These are phyloP conservation scores for Globisporangium paddicum DNA, from an alignment of 352 stramenopile genomes.

Conservation along the genomic window DNA sequence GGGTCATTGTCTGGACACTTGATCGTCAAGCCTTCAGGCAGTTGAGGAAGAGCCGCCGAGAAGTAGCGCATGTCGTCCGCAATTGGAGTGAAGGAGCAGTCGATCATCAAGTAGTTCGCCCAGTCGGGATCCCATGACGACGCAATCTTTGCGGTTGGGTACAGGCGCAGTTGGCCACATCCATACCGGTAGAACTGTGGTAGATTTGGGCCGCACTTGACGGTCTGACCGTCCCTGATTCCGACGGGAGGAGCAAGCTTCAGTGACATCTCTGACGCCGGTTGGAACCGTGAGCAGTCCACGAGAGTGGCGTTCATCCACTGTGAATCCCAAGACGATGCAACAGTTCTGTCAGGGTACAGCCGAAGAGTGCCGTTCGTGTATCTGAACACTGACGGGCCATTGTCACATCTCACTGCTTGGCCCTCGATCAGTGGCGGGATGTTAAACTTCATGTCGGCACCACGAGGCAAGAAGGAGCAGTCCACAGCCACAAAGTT, in stretches of 20 bases:
- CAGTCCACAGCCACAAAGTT: conserved; percentile 14
- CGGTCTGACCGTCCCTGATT: conserved; percentile 1
- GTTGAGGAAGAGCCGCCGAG: conserved; percentile 6
- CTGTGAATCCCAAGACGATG: conserved; percentile 19
- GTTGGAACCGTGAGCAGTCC: not conserved
- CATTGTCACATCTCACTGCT: not conserved
- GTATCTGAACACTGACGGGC: conserved; percentile 12
- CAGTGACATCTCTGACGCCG: not conserved
- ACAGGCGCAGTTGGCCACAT: conserved; percentile 13
- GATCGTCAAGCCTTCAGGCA: conserved; percentile 3
- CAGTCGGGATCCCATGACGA: conserved; percentile 23
- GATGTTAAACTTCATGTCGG: conserved; percentile 1
- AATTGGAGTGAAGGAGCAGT: conserved; percentile 19
- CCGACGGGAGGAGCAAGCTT: not conserved
- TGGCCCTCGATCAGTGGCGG: not conserved
- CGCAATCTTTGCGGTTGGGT: conserved; percentile 13
- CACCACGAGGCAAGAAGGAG: not conserved
- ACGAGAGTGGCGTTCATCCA: conserved; percentile 10
- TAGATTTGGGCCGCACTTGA: conserved; percentile 17
- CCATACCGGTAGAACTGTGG: conserved; percentile 15
- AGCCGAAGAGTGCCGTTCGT: conserved; percentile 9
- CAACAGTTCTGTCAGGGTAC: conserved; percentile 16
- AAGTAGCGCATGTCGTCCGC: conserved; percentile 10
- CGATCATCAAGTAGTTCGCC: conserved; percentile 6
- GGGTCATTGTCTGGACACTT: not conserved